These are phyloP conservation scores for Boletus sensibilis DNA, from an alignment of 768 basidiomycete genomes.

Conservation along the genomic window DNA sequence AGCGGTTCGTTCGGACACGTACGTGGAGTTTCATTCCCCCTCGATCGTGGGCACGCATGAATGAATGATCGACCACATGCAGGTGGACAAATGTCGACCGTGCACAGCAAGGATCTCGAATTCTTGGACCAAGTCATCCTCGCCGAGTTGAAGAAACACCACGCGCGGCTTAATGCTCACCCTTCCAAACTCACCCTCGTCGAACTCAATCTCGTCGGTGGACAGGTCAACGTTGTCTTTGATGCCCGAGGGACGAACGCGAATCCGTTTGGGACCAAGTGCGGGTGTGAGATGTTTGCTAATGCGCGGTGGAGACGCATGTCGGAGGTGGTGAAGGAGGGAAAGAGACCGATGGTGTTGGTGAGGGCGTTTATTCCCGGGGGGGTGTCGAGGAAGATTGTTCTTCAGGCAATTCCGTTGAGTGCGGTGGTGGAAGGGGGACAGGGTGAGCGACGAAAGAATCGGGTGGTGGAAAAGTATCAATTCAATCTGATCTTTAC, in stretches of 20 bases:
- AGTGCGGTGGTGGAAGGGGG: conserved; percentile 8
- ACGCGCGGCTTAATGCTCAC: conserved; percentile 6
- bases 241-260: conserved; percentile 15
- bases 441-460: neutral
- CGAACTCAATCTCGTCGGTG: conserved; percentile 25
- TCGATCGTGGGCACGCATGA: neutral
- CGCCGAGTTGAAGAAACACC: conserved; percentile 24
- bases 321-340: conserved; percentile 14
- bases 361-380: conserved; percentile 31
- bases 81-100: conserved; percentile 26
- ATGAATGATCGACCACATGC: neutral
- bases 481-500: conserved; percentile 27
- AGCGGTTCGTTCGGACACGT: conserved; percentile 21
- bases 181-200: conserved; percentile 23
- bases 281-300: conserved; percentile 24
- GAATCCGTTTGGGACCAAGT: conserved; percentile 28
- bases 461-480: conserved; percentile 8
- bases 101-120: conserved; percentile 26
- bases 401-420: conserved; percentile 29
- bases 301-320: conserved; percentile 27
- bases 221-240: conserved; percentile 13
- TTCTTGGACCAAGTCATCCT: conserved; percentile 30
- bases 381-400: conserved; percentile 27
- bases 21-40: neutral
- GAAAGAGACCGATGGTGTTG: conserved; percentile 16